Evolutionary conservation across 2,329 filamentous ascomycete genomes (phyloP).

Genomic region (Drechslerella stenobrocha): DNA sequence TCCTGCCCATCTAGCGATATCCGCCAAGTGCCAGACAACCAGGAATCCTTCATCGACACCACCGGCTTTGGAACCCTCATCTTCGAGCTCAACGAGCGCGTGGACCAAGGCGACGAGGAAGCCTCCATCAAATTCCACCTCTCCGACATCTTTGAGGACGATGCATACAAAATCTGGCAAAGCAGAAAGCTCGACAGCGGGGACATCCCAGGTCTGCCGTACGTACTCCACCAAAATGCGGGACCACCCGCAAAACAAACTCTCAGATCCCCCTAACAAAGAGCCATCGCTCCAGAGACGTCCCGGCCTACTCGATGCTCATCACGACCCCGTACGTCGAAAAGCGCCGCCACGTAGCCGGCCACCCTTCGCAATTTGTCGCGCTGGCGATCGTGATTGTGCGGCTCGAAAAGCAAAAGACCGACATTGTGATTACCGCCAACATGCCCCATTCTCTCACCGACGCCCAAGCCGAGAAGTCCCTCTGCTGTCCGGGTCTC

Average conservation of each 20-base stretch:
- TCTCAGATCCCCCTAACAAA: no score
- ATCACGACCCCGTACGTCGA: conserved; percentile 43
- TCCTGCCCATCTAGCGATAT: conserved; percentile 46
- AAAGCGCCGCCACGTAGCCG: conserved; percentile 24
- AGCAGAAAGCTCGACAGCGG: conserved; percentile 28
- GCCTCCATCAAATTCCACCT: conserved; percentile 51
- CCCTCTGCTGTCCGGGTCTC: conserved; percentile 48
- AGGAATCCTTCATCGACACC: conserved; percentile 51
- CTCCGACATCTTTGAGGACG: conserved; percentile 50
- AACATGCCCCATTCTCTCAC: conserved; percentile 50
- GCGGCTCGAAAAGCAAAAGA: conserved; percentile 49
- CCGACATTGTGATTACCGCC: conserved; percentile 52
- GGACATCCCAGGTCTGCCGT: conserved; percentile 34
- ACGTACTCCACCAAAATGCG: no score
- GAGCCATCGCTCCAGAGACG: conserved; percentile 5
- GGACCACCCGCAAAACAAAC: no score
- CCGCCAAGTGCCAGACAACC: conserved; percentile 52
- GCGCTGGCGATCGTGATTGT: conserved; percentile 50
- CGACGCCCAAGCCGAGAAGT: conserved; percentile 45
- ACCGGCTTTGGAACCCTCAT: conserved; percentile 49
- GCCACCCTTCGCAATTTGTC: conserved; percentile 39
- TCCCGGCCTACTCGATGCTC: conserved; percentile 35
- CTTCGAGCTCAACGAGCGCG: conserved; percentile 51
- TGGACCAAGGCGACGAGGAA: conserved; percentile 48
- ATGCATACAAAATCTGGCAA: conserved; percentile 45